Evolutionary conservation across 2,329 filamentous ascomycete genomes (phyloP), one percentile per base, ranked within the genome.

Genomic region (Beauveria rudraprayagi): DNA sequence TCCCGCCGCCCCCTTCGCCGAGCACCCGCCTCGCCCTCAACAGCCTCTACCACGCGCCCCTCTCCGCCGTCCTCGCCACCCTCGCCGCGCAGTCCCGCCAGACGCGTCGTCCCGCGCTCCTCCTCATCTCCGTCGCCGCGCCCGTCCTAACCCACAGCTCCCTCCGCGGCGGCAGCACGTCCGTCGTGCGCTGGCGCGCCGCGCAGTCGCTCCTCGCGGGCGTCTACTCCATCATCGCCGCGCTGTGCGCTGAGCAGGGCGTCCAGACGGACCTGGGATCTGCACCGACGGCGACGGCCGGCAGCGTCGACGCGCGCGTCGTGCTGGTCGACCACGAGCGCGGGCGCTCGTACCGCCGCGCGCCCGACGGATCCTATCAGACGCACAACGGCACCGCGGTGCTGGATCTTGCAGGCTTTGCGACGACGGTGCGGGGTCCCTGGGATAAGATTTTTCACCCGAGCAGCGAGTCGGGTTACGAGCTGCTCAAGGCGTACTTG

Each of bases 141-240:
- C 83, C 87, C 2, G 77, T 88, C 56, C 78, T 92, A 14, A 75
- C 79, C 56, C 44, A 2, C 16, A 37, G 75, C 77, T 26, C 74
- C 76, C 24, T 73, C 16, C 63, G 75, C 28, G 7, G 8, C 34
- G 34, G 5, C 11, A 5, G 34, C 34, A 37, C 34, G 46, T 82
- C 66, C 77, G 81, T 26, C 76, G 53, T 83, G 51, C 77, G 83
- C 19, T 96, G 92, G 81, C 70, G 79, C 40, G 75, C 80, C n/a
- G 82, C 86, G 0, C 91, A 96, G 72, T 79, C 81, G n/a, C 78
- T 93, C 5, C 75, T 97, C 24, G 89, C 89, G 3, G 83, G 83
- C 28, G 71, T 95, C 26, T 97, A 97, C 78, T 86, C 86, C 67
- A 80, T 97, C 55, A 78, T 94, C 61, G 88, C 88, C 40, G 77